A percentile compares a stretch with the other conserved stretches of the same genome.
Evolutionary conservation across 768 basidiomycete species (phyloP).

Genomic region (Naematelia aurantialba): DNA sequence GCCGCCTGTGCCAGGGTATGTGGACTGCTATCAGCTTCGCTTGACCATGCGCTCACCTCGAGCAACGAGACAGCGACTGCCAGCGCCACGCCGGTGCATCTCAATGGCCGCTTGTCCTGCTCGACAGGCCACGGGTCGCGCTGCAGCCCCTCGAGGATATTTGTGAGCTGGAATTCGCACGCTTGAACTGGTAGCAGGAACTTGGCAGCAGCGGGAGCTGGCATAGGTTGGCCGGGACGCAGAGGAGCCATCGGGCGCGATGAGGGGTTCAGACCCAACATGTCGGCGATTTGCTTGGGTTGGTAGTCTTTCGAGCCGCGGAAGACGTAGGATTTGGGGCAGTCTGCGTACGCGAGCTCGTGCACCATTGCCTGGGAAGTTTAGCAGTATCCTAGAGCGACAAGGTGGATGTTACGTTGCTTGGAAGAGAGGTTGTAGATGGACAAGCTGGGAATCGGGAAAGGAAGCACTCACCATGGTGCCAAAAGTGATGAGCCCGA

Average conservation of each 20-base stretch:
- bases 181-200: slow-evolving; percentile 89
- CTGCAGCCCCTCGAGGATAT: slow-evolving; percentile 77
- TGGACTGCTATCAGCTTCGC: slow-evolving; percentile 54
- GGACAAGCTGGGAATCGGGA: neutral
- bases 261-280: slow-evolving; percentile 78
- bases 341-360: slow-evolving; percentile 92
- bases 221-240: slow-evolving; percentile 50
- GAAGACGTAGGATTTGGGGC: slow-evolving; percentile 98
- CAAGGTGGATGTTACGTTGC: no score
- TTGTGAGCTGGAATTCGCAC: slow-evolving; percentile 93
- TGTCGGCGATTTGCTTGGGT: slow-evolving; percentile 95
- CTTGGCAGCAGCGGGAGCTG: slow-evolving; percentile 51
- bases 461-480: slow-evolving; percentile 69
- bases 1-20: slow-evolving; percentile 92
- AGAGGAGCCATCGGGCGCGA: slow-evolving; percentile 33
- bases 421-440: neutral
- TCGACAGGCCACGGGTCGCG: slow-evolving; percentile 98
- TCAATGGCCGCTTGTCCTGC: slow-evolving; percentile 82
- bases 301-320: slow-evolving; percentile 94
- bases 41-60: slow-evolving; percentile 58
- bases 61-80: slow-evolving; percentile 88
- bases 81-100: slow-evolving; percentile 92
- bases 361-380: slow-evolving; percentile 82
- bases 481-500: slow-evolving; percentile 92
- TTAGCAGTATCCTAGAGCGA: neutral